phyloP scores from a whole-genome alignment of 306 rosid species.

The Quercus suber region DNA sequence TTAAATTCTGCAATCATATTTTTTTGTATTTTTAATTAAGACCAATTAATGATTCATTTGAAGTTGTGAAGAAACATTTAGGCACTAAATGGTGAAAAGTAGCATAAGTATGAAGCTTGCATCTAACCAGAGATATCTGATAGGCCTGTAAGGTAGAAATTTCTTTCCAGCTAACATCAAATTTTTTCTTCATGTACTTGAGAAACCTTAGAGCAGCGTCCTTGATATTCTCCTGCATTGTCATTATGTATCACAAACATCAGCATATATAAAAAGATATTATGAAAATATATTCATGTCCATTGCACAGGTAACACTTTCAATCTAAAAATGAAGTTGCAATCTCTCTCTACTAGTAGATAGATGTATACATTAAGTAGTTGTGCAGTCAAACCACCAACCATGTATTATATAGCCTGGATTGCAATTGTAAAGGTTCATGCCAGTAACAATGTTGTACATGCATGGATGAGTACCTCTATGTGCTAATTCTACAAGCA shows the following conservation, averaged over 20 bases:
- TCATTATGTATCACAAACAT: neutral
- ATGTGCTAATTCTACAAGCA: too few relatives aligned
- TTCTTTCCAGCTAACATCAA: constrained; percentile 33
- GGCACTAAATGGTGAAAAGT: neutral
- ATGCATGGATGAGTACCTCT: too few relatives aligned
- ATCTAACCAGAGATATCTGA: constrained; percentile 69
- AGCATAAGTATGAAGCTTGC: neutral
- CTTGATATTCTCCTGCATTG: constrained; percentile 50
- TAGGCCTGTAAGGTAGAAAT: constrained; percentile 55
- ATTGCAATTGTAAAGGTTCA: neutral
- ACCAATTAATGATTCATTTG: constrained; percentile 1
- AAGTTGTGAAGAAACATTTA: constrained; percentile 1
- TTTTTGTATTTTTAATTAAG: neutral
- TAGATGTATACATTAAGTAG: neutral
- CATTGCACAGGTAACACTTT: neutral
- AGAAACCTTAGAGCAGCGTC: constrained; percentile 38
- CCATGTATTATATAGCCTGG: neutral
- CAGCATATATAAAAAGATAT: neutral
- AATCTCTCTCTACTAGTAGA: neutral
- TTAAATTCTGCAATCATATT: neutral
- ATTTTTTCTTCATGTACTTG: constrained; percentile 45
- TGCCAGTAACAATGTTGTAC: neutral
- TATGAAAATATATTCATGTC: neutral
- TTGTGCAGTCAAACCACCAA: neutral
- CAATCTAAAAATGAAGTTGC: neutral